phyloP scores from a whole-genome alignment of 257 asterid genomes.

The Thymus mandschuricus region DNA sequence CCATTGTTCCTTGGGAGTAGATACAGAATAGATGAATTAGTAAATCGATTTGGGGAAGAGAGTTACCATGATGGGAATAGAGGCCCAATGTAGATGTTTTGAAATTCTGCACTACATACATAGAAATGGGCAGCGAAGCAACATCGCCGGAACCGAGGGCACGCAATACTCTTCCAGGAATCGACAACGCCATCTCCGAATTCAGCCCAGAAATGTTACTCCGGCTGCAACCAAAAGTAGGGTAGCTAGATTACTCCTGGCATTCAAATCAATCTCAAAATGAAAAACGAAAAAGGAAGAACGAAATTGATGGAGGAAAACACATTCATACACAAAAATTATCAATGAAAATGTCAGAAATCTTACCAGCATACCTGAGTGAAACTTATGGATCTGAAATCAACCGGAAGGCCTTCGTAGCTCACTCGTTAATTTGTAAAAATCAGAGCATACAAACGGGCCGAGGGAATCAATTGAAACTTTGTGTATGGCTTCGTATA shows the following conservation, averaged over 20 bases:
- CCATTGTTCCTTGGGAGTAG: too few species aligned
- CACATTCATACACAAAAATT: neutral
- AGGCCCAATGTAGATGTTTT: too few species aligned
- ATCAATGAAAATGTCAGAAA: neutral
- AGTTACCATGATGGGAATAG: too few species aligned
- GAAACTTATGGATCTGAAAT: too few species aligned
- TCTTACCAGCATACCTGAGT: neutral
- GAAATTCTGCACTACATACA: neutral
- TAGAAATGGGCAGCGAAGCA: conserved; percentile 7
- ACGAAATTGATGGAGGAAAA: neutral
- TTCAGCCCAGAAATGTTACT: neutral
- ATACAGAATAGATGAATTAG: too few species aligned
- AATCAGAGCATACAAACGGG: too few species aligned
- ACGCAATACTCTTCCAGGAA: conserved; percentile 21
- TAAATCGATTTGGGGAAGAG: too few species aligned
- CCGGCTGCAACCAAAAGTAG: conserved; percentile 19
- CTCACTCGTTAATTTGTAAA: too few species aligned
- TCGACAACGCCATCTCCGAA: conserved; percentile 18
- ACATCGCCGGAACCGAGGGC: conserved; percentile 15
- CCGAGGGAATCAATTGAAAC: too few species aligned
- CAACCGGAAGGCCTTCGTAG: too few species aligned
- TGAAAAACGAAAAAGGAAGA: neutral
- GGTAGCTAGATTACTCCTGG: neutral
- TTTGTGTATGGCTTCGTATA: too few species aligned
- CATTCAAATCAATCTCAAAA: neutral